phyloP scores from a whole-genome alignment of 2,329 filamentous ascomycete genomes.

The Geosmithia putterillii region DNA sequence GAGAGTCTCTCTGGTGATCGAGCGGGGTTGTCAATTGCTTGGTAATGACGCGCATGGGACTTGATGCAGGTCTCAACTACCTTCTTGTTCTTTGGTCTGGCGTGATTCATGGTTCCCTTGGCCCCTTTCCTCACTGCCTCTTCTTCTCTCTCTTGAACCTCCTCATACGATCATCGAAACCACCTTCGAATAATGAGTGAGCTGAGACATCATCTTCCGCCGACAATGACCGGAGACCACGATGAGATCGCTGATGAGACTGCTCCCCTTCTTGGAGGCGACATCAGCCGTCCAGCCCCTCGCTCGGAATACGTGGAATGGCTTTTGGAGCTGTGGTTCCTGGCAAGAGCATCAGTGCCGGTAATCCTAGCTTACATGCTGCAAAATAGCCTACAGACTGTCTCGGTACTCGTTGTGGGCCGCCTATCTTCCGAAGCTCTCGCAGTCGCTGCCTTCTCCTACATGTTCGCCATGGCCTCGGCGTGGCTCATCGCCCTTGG shows the following conservation, averaged over 20 bases:
- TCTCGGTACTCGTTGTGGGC: slow-evolving; percentile 72
- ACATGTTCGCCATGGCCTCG: slow-evolving; percentile 89
- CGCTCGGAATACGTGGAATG: slow-evolving; percentile 6
- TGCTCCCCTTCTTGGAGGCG: slow-evolving; percentile 6
- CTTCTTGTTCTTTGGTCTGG: neutral
- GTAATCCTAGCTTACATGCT: slow-evolving; percentile 77
- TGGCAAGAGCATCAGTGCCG: slow-evolving; percentile 58
- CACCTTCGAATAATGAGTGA: neutral
- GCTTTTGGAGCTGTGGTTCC: slow-evolving; percentile 20
- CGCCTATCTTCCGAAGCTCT: slow-evolving; percentile 68
- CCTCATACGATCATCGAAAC: too few species aligned
- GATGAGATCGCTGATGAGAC: slow-evolving; percentile 6
- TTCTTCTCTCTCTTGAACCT: neutral
- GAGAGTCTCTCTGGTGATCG: neutral
- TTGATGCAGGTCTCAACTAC: neutral
- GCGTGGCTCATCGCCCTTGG: slow-evolving; percentile 80
- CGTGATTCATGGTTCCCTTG: neutral
- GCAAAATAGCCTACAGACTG: slow-evolving; percentile 74
- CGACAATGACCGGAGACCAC: neutral
- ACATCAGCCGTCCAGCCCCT: neutral
- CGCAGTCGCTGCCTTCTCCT: slow-evolving; percentile 73
- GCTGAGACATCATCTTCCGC: neutral
- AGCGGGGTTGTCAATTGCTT: neutral
- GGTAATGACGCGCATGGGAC: neutral
- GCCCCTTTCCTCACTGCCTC: neutral